Base-by-base conservation (phyloP, 257 asterid genomes). In the Handroanthus guayacan region DNA sequence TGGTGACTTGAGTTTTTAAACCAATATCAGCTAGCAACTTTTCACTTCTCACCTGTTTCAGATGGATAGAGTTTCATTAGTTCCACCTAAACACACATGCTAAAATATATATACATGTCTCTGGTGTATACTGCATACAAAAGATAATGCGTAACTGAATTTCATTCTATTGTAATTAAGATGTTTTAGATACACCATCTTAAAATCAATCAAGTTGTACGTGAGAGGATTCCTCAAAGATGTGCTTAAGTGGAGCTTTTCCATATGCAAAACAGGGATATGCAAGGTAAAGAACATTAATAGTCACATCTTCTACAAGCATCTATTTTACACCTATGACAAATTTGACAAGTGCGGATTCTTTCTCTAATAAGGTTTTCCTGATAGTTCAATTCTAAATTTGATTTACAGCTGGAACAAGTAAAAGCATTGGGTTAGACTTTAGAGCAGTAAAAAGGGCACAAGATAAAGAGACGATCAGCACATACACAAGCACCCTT, bases 11-110 rank as follows among this genome's bases (percentile, higher is more conserved):
- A 69, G 89, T 84, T 84, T 87, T 92, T 43, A 92, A 79, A 70
- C 94, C 91, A 75, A 91, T 77, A 73, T 82, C 88, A 43, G 83
- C 84, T 55, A 88, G 78, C 84, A 92, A 78, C 83, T 88, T 90
- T 82, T 86, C 88, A 81, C 86, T 90, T 82, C 67, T 86, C 76
- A 92, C 94, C 98, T 92, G 87, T 74, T 71, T 61, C 80, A 76
- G 79, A 57, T 62, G 60, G 80, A 77, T 77, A 78, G 31, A 72
- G 13, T 48, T 75, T 36, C 73, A 71, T 69, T 65, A 85, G 80
- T 71, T 74, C 67, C 76, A 68, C 37, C 20, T 10, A 13, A 81
- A 52, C 43, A 38, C 69, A 72, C 70, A 71, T 48, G 55, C 14
- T 63, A 38, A 69, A n/a, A 56, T 47, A 82, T 57, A 60, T 57